A percentile compares a stretch with the other conserved stretches of the same genome.
Conservation (phyloP, 495 filamentous ascomycete species). For the Talaromyces borbonicus region DNA sequence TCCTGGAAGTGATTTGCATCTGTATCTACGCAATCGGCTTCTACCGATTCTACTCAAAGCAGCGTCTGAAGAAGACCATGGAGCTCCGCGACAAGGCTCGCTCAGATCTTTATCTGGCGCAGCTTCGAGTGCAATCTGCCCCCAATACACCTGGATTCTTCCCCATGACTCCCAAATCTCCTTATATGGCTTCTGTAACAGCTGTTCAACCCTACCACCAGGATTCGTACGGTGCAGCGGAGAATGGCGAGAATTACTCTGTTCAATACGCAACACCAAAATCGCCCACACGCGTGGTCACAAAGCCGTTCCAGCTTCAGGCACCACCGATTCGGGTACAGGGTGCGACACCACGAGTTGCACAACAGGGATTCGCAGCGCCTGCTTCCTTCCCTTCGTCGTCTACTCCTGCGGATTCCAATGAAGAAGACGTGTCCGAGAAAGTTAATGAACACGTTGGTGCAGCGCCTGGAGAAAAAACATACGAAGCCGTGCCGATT, state of each 20-base stretch:
- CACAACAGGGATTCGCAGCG: slow-evolving; percentile 47
- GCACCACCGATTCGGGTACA: slow-evolving; percentile 70
- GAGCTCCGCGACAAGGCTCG: slow-evolving; percentile 88
- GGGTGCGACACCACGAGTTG: slow-evolving; percentile 58
- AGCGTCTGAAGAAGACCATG: slow-evolving; percentile 90
- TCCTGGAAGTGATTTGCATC: slow-evolving; percentile 86
- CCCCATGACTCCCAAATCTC: slow-evolving; percentile 40
- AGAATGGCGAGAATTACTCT: slow-evolving; percentile 41
- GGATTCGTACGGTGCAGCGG: slow-evolving; percentile 44
- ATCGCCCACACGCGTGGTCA: slow-evolving; percentile 36
- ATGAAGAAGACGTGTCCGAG: slow-evolving; percentile 2
- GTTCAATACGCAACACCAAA: slow-evolving; percentile 39
- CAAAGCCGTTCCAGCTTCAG: slow-evolving; percentile 73
- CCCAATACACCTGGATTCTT: slow-evolving; percentile 87
- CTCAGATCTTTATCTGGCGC: slow-evolving; percentile 89
- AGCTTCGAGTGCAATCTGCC: slow-evolving; percentile 82
- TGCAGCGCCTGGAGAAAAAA: slow-evolving; percentile 40
- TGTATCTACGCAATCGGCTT: slow-evolving; percentile 87
- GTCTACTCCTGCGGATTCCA: slow-evolving; percentile 10
- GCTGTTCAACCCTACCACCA: slow-evolving; percentile 16
- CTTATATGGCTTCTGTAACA: slow-evolving; percentile 26
- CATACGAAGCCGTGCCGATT: slow-evolving; percentile 43
- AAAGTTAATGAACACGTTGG: slow-evolving; percentile 27
- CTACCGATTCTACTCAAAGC: slow-evolving; percentile 94
- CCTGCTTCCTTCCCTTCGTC: slow-evolving; percentile 18